phyloP scores from a whole-genome alignment of 164 flowering plant genomes.

The Vitis amurensis region DNA sequence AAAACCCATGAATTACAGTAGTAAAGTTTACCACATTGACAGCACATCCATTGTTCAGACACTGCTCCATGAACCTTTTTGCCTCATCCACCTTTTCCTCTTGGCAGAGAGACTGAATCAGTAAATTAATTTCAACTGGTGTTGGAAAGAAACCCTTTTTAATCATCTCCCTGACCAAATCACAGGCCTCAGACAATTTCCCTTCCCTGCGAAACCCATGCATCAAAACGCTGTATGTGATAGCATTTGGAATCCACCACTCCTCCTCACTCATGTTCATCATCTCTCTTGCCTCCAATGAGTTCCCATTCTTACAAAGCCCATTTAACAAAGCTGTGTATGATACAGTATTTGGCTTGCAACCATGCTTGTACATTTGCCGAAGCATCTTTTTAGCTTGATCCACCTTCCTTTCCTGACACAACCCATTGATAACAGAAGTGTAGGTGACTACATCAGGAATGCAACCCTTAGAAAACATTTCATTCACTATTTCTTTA shows the following conservation, averaged over 20 bases:
- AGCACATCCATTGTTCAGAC: constrained; percentile 57
- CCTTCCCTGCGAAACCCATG: constrained; percentile 89
- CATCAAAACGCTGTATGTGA: constrained; percentile 79
- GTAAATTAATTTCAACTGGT: constrained; percentile 74
- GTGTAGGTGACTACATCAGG: constrained; percentile 97
- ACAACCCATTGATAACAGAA: constrained; percentile 71
- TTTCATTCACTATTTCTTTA: constrained; percentile 69
- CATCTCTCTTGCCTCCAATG: constrained; percentile 82
- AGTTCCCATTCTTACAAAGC: constrained; percentile 65
- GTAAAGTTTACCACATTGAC: constrained; percentile 51
- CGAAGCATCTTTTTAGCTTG: constrained; percentile 79
- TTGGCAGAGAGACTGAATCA: constrained; percentile 67
- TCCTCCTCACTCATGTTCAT: constrained; percentile 68
- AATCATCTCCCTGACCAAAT: constrained; percentile 69
- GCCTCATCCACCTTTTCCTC: constrained; percentile 26
- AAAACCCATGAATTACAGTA: constrained; percentile 82
- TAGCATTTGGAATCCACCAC: constrained; percentile 91
- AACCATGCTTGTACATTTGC: constrained; percentile 74
- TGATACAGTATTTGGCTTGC: constrained; percentile 84
- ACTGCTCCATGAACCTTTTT: constrained; percentile 71
- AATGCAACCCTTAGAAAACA: constrained; percentile 63
- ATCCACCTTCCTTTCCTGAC: constrained; percentile 63
- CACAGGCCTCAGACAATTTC: constrained; percentile 72
- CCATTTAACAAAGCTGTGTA: constrained; percentile 83
- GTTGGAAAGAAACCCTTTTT: constrained; percentile 66